These are phyloP conservation scores for Mangifera indica DNA, from an alignment of 345 rosid genomes.

Conservation along the genomic window DNA sequence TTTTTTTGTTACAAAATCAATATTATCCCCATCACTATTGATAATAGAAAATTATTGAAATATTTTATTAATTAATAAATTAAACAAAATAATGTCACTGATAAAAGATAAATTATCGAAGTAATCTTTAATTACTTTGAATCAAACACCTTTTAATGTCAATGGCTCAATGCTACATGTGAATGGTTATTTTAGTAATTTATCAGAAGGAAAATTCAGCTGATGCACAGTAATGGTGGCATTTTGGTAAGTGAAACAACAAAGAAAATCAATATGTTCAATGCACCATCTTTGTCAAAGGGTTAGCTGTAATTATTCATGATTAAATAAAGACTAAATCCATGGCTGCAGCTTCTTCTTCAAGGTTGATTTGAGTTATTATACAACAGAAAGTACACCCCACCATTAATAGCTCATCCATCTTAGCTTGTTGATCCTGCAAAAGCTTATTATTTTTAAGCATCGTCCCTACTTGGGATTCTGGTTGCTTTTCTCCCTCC, in stretches of 20 bases:
- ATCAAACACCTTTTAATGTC: no score
- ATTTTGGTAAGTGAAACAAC: conserved; percentile 14
- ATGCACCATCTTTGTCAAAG: conserved; percentile 66
- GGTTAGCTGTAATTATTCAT: conserved; percentile 79
- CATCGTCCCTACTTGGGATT: not conserved
- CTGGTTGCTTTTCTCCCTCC: conserved; percentile 3
- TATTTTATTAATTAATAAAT: no score
- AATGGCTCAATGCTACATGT: conserved; percentile 13
- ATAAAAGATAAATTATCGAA: no score
- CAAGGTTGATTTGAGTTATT: conserved; percentile 36
- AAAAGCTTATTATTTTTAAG: conserved; percentile 11
- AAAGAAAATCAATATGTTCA: conserved; percentile 14
- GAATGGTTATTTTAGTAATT: conserved; percentile 11
- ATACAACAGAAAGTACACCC: conserved; percentile 14
- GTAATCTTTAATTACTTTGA: no score
- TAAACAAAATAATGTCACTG: no score
- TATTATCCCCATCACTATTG: no score
- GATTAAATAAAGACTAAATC: conserved; percentile 32
- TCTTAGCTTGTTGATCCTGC: conserved; percentile 16
- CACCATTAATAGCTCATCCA: conserved; percentile 5
- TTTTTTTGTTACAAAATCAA: no score
- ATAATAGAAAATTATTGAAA: no score
- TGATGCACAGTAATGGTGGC: conserved; percentile 11
- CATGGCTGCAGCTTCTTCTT: conserved; percentile 46
- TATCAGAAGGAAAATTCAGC: not conserved